These are phyloP conservation scores for Trichoderma sp. DNA, from an alignment of 2,329 filamentous ascomycete genomes.

Conservation along the genomic window DNA sequence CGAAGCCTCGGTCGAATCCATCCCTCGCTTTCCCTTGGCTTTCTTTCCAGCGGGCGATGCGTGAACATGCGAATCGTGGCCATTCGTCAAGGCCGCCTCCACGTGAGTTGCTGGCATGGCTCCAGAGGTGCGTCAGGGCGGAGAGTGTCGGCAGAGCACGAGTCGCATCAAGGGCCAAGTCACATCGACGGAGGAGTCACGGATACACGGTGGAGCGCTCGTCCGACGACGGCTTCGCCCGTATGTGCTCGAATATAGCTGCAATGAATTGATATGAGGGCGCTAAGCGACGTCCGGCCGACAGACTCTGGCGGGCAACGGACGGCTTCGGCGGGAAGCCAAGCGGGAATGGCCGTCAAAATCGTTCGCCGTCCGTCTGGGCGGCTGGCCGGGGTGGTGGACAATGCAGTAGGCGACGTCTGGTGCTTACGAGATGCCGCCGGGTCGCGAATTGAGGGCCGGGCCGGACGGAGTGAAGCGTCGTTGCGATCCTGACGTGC, in stretches of 20 bases:
- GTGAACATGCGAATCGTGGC: slow-evolving; percentile 46
- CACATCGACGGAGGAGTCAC: slow-evolving; percentile 21
- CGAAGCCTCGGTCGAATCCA: slow-evolving; percentile 85
- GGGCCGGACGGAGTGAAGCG: slow-evolving; percentile 5
- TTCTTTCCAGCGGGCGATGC: slow-evolving; percentile 64
- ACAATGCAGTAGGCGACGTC: not conserved
- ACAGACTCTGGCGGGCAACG: slow-evolving; percentile 6
- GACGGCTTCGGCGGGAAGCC: slow-evolving; percentile 25
- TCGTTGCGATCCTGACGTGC: slow-evolving; percentile 24
- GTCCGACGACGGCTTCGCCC: not conserved
- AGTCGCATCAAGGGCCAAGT: slow-evolving; percentile 28
- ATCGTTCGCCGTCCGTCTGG: slow-evolving; percentile 13
- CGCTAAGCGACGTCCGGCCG: not conserved
- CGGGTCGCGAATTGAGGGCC: slow-evolving; percentile 19
- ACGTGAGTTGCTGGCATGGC: slow-evolving; percentile 47
- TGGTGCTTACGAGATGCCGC: slow-evolving; percentile 20
- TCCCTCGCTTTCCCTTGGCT: slow-evolving; percentile 78
- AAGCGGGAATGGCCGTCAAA: slow-evolving; percentile 20
- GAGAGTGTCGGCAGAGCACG: slow-evolving; percentile 8
- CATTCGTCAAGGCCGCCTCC: slow-evolving; percentile 48
- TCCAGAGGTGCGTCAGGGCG: slow-evolving; percentile 31
- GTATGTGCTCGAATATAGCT: slow-evolving; percentile 1
- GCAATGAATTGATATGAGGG: slow-evolving; percentile 6
- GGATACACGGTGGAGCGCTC: slow-evolving; percentile 1
- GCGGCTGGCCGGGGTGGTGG: slow-evolving; percentile 24